Percentiles rank a stretch among this genome's conserved stretches.
Conservation (phyloP, 1,284 basidiomycete genomes). For the Ustilago tritici region DNA sequence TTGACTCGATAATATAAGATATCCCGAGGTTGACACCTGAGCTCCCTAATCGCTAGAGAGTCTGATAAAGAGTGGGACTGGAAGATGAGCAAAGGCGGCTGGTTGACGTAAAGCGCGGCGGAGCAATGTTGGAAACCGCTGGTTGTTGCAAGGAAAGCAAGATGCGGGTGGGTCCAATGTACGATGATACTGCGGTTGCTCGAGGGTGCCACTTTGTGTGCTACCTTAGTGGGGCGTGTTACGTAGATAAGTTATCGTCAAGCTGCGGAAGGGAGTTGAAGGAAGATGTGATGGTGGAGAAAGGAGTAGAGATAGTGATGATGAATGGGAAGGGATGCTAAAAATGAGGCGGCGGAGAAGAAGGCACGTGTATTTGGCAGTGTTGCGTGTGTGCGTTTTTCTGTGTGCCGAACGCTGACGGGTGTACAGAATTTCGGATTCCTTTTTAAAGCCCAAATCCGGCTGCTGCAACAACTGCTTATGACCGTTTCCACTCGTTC, state of each 20-base stretch:
- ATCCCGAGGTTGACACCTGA: not conserved
- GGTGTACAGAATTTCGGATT: not conserved
- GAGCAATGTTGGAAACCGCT: not conserved
- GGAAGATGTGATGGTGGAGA: not conserved
- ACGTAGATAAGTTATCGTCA: not conserved
- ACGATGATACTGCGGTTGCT: not conserved
- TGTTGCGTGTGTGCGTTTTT: not conserved
- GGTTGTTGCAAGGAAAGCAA: not conserved
- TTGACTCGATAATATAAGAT: not conserved
- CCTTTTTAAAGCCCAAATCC: constrained; percentile 4
- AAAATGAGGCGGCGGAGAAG: not conserved
- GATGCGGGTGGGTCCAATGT: not conserved
- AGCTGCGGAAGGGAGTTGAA: not conserved
- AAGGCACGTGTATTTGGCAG: constrained; percentile 20
- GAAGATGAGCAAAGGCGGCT: not conserved
- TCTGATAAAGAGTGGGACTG: not conserved
- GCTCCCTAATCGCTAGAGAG: not conserved
- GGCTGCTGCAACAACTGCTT: not conserved
- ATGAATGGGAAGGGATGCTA: constrained; percentile 2
- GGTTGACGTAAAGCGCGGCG: not conserved
- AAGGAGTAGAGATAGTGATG: not conserved
- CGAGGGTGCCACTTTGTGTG: not conserved
- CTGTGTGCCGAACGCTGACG: constrained; percentile 2
- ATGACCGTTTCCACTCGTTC: not conserved
- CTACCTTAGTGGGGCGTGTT: not conserved